A percentile compares a stretch with the other conserved stretches of the same genome.
phyloP scores from a whole-genome alignment of 148 eudicot genomes.

The Spergularia bocconei region DNA sequence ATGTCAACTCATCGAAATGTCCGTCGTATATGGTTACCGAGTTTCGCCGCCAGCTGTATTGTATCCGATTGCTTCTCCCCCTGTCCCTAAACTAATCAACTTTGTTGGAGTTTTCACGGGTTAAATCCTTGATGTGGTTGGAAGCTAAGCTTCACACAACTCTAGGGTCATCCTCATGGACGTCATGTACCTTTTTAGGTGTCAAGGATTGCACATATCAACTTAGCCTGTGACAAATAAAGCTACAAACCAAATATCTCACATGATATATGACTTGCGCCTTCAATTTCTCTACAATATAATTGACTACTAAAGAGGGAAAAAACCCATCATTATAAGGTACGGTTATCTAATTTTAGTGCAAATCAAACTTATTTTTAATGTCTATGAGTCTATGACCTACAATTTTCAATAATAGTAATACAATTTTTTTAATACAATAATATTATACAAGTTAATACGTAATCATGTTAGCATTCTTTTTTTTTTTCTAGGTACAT shows the following conservation, averaged over 20 bases:
- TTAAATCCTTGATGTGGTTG: slow-evolving; percentile 17
- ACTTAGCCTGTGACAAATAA: slow-evolving; percentile 11
- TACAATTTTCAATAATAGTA: no score
- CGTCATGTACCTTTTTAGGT: slow-evolving; percentile 14
- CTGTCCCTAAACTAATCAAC: no score
- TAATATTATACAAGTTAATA: no score
- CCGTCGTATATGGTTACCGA: no score
- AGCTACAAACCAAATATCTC: neutral
- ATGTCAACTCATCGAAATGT: no score
- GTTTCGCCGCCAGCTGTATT: no score
- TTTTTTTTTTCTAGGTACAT: no score
- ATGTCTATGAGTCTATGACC: no score
- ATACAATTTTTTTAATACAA: no score
- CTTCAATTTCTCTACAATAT: slow-evolving; percentile 15
- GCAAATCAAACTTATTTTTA: no score
- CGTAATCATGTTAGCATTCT: no score
- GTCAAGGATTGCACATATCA: slow-evolving; percentile 15
- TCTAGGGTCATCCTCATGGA: neutral
- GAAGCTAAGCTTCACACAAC: slow-evolving; percentile 9
- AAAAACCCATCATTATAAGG: neutral
- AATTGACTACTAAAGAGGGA: slow-evolving; percentile 7
- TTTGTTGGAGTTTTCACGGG: slow-evolving; percentile 18
- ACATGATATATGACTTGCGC: slow-evolving; percentile 14
- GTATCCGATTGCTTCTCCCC: no score
- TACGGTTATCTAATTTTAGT: neutral